phyloP scores from a whole-genome alignment of 2,329 filamentous ascomycete species.

The Elsinoe arachidis region DNA sequence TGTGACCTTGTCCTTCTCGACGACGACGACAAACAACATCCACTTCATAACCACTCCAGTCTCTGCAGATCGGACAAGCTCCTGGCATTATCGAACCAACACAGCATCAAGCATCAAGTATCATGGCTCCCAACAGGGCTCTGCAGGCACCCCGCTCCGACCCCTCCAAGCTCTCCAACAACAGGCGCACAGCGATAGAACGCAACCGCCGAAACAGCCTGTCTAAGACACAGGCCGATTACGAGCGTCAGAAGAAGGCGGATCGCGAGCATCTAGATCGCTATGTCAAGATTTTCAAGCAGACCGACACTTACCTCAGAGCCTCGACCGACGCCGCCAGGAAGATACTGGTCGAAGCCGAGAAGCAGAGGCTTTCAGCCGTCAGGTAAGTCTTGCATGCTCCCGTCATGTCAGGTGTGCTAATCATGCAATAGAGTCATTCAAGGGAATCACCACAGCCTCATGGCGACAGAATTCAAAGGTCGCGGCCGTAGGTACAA shows the following conservation, averaged over 20 bases:
- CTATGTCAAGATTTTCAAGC: background rate
- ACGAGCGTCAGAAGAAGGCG: constrained; percentile 5
- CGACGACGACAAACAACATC: too few relatives aligned
- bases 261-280: background rate
- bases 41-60: background rate
- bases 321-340: background rate
- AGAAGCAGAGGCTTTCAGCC: background rate
- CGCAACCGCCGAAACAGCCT: background rate
- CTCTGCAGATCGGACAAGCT: background rate
- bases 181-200: background rate
- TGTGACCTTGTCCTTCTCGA: too few relatives aligned
- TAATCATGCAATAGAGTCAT: background rate
- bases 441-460: background rate
- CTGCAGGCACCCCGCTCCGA: background rate
- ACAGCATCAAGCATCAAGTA: background rate
- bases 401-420: background rate
- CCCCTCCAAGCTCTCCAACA: background rate
- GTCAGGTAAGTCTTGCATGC: background rate
- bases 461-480: background rate
- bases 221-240: background rate
- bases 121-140: constrained; percentile 1
- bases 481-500: too few relatives aligned
- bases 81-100: background rate
- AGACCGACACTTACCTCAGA: background rate
- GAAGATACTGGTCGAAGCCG: background rate